Conservation (phyloP, 2,329 filamentous ascomycete genomes). For the Botrytis galanthina region DNA sequence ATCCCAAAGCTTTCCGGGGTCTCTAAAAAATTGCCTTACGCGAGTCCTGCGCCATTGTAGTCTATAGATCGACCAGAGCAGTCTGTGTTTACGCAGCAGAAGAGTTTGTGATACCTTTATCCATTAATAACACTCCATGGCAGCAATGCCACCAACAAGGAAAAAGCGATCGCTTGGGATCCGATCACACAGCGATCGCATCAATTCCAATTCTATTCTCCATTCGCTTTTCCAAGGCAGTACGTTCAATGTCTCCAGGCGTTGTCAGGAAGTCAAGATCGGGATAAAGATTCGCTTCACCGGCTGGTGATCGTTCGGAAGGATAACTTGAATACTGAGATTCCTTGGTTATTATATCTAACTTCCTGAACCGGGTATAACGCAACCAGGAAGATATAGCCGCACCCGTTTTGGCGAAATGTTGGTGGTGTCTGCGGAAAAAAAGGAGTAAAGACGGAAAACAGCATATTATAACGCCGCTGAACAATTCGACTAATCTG, state of each 20-base stretch:
- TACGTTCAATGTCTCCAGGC: background rate
- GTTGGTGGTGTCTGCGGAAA: fast-evolving
- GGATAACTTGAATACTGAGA: fast-evolving
- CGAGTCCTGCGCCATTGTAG: background rate
- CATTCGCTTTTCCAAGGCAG: fast-evolving
- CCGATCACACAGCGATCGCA: background rate
- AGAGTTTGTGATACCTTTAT: no score
- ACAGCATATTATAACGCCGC: background rate
- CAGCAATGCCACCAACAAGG: no score
- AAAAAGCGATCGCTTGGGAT: no score
- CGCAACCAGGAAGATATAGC: fast-evolving
- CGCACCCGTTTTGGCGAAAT: fast-evolving
- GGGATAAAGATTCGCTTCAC: fast-evolving
- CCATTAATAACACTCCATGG: no score
- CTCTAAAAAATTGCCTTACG: background rate
- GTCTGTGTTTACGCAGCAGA: no score
- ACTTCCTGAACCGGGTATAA: background rate
- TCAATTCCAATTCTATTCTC: background rate
- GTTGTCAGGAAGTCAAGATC: background rate
- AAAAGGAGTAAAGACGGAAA: background rate
- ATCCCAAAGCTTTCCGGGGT: fast-evolving
- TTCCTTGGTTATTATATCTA: fast-evolving
- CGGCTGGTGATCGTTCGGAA: background rate
- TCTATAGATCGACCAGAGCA: no score
- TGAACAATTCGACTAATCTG: background rate